Base-by-base conservation (phyloP, 495 filamentous ascomycete genomes). In the Hypoxylon lenormandii region DNA sequence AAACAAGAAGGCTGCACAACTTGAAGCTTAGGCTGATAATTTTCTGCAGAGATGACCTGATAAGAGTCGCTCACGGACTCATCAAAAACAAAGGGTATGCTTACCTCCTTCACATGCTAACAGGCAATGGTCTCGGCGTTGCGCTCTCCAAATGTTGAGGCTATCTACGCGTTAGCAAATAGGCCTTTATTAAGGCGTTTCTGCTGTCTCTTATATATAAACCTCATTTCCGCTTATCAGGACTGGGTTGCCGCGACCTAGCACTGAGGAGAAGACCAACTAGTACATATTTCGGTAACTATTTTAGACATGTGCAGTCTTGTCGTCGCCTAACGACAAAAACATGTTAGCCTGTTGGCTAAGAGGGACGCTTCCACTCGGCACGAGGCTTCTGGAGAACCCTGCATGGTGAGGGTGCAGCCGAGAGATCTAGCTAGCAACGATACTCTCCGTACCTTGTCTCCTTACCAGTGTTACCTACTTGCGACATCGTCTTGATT, bases 371-470 rank as follows among this genome's bases (percentile, higher is more conserved):
- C 15, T 13, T 59, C 36, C 28, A 36, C 33, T 30, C 37, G 45
- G 21, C 51, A 52, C 38, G 56, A 60, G 33, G 22, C 33, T 22
- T 51, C 38, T 36, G 57, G 61, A 57, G 61, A 56, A 65, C 56
- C 61, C 51, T 70, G 67, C 46, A 65, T 15, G 12, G 40, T 46
- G 42, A 52, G 50, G 67, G 18, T 61, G 52, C 67, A 42, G 36
- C 61, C 55, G 56, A 65, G 28, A 69, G 67, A 70, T 70, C 67
- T 62, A 36, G 43, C n/a, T 64, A 42, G 40, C 11, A 58, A 26
- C 38, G 50, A 40, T 22, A 23, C 7, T 18, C 4, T 52, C 36
- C 33, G 22, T 48, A 33, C 54, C 59, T 55, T 50, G 38, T 40
- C 45, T 40, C 51, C 52, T 16, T 4, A 26, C 37, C 10, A 42